Conservation (phyloP, 2,329 filamentous ascomycete genomes). For the Penicillium sp. region DNA sequence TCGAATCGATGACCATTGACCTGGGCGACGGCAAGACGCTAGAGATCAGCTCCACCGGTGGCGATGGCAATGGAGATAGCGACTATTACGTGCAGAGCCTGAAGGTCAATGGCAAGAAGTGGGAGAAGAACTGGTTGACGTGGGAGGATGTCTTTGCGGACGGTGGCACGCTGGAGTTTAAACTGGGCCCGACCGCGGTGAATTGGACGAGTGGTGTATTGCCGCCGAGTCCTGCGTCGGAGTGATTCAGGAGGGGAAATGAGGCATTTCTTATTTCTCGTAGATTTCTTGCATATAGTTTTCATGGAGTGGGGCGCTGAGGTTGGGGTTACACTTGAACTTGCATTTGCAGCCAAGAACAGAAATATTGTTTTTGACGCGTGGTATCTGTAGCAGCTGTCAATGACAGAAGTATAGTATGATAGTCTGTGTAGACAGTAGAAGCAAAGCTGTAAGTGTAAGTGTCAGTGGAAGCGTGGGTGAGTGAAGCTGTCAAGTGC, state of each 20-base stretch:
- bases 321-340: too few species aligned
- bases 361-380: too few species aligned
- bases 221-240: constrained; percentile 63
- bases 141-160: constrained; percentile 69
- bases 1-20: constrained; percentile 62
- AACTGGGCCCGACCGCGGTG: constrained; percentile 58
- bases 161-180: constrained; percentile 67
- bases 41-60: constrained; percentile 58
- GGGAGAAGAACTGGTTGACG: constrained; percentile 67
- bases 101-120: constrained; percentile 65
- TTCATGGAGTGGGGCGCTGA: too few species aligned
- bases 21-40: constrained; percentile 61
- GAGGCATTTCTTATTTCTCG: neutral
- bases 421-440: too few species aligned
- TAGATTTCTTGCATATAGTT: neutral
- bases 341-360: too few species aligned
- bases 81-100: constrained; percentile 67
- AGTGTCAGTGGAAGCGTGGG: too few species aligned
- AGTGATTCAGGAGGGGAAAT: neutral
- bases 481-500: neutral
- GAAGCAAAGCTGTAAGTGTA: too few species aligned
- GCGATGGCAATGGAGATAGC: constrained; percentile 48
- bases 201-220: constrained; percentile 64
- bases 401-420: too few species aligned
- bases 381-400: too few species aligned